A percentile compares a stretch with the other conserved stretches of the same genome.
Conservation (phyloP, 192 early-diverging fungal species). For the Coemansia sp. region DNA sequence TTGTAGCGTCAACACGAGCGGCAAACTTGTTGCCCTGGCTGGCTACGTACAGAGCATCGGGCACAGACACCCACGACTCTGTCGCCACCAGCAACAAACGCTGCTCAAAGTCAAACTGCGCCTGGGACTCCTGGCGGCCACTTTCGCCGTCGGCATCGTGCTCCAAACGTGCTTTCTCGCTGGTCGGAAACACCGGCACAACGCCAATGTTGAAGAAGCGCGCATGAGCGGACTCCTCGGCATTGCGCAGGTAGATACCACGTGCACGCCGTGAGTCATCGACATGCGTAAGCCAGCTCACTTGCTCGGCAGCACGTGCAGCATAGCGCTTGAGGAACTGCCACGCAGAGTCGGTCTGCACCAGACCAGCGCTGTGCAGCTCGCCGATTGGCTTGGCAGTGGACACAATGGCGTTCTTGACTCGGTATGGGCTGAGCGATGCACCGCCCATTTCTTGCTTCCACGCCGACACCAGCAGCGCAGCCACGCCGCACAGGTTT, state of each 20-base stretch:
- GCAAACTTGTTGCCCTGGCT: slow-evolving; percentile 65
- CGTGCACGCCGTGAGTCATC: slow-evolving; percentile 13
- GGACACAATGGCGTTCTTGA: slow-evolving; percentile 74
- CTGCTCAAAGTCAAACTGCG: slow-evolving; percentile 76
- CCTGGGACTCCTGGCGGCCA: slow-evolving; percentile 58
- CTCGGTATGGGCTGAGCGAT: slow-evolving; percentile 78
- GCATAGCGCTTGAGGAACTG: slow-evolving; percentile 68
- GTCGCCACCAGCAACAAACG: slow-evolving; percentile 70
- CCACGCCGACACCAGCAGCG: slow-evolving; percentile 82
- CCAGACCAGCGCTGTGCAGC: slow-evolving; percentile 65
- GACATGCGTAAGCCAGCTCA: slow-evolving; percentile 61
- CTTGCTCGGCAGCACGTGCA: slow-evolving; percentile 61
- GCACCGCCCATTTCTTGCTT: slow-evolving; percentile 58
- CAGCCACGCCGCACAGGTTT: slow-evolving; percentile 84
- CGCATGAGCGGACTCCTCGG: slow-evolving; percentile 65
- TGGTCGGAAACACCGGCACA: slow-evolving; percentile 29
- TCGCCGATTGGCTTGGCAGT: slow-evolving; percentile 80
- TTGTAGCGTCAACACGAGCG: slow-evolving; percentile 77
- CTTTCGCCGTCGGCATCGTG: slow-evolving; percentile 59
- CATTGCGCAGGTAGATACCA: slow-evolving; percentile 87
- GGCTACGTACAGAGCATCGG: slow-evolving; percentile 72
- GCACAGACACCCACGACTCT: slow-evolving; percentile 74
- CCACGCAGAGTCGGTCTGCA: slow-evolving; percentile 89
- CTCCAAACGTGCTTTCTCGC: slow-evolving; percentile 63
- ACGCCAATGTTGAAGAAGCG: slow-evolving; percentile 57